These are phyloP conservation scores for Ceriops tagal DNA, from an alignment of 345 rosid species.

Conservation along the genomic window DNA sequence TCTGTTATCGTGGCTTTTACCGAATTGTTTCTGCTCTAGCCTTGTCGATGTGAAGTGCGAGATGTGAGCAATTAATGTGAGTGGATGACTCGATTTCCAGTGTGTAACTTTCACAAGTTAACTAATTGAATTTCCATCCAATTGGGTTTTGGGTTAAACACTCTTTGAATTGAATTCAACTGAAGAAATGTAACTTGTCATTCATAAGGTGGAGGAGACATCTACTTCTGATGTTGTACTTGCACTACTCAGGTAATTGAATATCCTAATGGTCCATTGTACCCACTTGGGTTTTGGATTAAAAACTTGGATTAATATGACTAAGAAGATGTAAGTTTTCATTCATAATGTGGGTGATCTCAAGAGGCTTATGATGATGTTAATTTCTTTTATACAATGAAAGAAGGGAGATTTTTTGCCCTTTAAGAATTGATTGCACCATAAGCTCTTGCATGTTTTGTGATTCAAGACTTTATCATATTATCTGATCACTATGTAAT, in stretches of 20 bases:
- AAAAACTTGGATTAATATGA: too few species aligned
- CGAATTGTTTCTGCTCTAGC: background rate
- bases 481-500: background rate
- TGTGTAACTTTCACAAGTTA: background rate
- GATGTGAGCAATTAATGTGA: too few species aligned
- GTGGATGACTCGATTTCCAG: background rate
- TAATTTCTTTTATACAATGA: background rate
- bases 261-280: too few species aligned
- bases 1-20: background rate
- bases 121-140: background rate
- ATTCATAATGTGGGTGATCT: too few species aligned
- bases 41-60: too few species aligned
- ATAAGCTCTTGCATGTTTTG: background rate
- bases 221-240: too few species aligned
- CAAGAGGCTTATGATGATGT: too few species aligned
- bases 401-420: background rate
- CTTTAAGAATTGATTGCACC: background rate
- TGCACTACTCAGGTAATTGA: too few species aligned
- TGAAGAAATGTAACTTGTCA: background rate
- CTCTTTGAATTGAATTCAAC: background rate
- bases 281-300: too few species aligned
- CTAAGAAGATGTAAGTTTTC: too few species aligned
- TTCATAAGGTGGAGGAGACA: background rate
- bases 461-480: too few species aligned
- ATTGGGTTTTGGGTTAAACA: background rate